Percentiles rank a stretch among this genome's conserved stretches.
phyloP scores from a whole-genome alignment of 2,329 filamentous ascomycete genomes.

The Penicillium sp. region DNA sequence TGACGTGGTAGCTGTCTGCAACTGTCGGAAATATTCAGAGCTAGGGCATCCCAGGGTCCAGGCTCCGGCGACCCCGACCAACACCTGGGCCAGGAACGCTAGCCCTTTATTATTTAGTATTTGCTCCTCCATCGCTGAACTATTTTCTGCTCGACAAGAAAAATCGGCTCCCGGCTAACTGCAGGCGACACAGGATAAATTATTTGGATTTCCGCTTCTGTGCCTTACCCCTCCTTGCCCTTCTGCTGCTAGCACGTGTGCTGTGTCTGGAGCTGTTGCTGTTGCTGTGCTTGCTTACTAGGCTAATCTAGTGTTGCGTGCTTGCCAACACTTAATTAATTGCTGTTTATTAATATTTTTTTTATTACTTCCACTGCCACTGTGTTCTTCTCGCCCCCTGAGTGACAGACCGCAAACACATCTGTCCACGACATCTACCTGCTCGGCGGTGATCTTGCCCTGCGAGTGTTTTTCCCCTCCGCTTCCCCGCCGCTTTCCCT shows the following conservation, averaged over 20 bases:
- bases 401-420: not conserved
- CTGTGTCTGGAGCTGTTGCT: not conserved
- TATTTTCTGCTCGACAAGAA: not conserved
- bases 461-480: not conserved
- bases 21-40: too few relatives aligned
- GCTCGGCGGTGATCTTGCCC: not conserved
- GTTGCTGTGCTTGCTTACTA: not conserved
- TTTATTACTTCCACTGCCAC: not conserved
- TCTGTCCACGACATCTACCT: not conserved
- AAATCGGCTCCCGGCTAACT: not conserved
- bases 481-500: not conserved
- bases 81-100: not conserved
- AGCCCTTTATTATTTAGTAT: not conserved
- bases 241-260: not conserved
- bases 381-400: not conserved
- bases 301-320: not conserved
- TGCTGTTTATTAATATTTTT: not conserved
- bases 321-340: not conserved
- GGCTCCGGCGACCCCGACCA: not conserved
- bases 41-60: not conserved
- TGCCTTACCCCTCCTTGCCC: not conserved
- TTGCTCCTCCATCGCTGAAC: too few relatives aligned
- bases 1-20: not conserved
- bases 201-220: not conserved
- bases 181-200: too few relatives aligned